Evolutionary conservation across 1,139 yeast genomes (phyloP).

Genomic region (Blastobotrys apis): DNA sequence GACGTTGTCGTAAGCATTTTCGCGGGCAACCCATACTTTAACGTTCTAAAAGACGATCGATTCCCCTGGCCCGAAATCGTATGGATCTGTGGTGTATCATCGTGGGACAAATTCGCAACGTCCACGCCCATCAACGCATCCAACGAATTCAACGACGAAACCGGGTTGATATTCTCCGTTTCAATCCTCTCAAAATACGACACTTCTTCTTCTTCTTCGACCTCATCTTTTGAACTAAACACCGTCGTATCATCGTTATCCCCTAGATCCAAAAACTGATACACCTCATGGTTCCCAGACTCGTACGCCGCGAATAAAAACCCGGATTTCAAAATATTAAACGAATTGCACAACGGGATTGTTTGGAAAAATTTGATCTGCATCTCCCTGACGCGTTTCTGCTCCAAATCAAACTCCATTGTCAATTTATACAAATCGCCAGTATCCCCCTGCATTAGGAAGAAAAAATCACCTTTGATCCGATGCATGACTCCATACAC

Average conservation of each 20-base stretch:
- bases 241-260: conserved; percentile 33
- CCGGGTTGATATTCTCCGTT: conserved; percentile 55
- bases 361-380: conserved; percentile 72
- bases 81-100: conserved; percentile 38
- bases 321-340: conserved; percentile 70
- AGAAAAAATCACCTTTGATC: conserved; percentile 47
- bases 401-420: conserved; percentile 40
- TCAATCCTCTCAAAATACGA: conserved; percentile 3
- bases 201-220: conserved; percentile 48
- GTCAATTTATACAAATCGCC: conserved; percentile 80
- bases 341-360: conserved; percentile 51
- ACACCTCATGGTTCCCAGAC: conserved; percentile 57
- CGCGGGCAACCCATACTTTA: conserved; percentile 60
- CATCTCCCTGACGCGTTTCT: conserved; percentile 35
- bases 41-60: conserved; percentile 46
- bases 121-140: conserved; percentile 56
- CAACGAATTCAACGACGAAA: conserved; percentile 49
- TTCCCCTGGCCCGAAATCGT: conserved; percentile 40
- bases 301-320: conserved; percentile 66
- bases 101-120: conserved; percentile 36
- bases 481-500: conserved; percentile 58
- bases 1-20: conserved; percentile 66
- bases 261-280: conserved; percentile 77
- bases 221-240: conserved; percentile 31
- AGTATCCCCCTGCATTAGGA: conserved; percentile 61